Evolutionary conservation across 208 protist species (phyloP).

Genomic region (Trypanosoma lewisi): DNA sequence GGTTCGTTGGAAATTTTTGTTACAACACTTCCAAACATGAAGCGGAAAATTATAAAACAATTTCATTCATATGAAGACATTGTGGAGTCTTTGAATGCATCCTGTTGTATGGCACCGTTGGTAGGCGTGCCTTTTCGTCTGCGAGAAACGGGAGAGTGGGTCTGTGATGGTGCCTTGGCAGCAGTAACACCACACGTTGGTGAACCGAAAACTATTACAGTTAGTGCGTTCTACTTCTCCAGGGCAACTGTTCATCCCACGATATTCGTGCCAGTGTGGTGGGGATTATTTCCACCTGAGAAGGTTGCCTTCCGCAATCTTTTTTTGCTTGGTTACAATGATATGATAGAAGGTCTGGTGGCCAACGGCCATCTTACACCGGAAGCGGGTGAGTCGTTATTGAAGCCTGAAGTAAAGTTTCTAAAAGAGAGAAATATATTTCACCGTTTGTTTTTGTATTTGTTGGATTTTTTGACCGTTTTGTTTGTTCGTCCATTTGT

Average conservation of each 20-base stretch:
- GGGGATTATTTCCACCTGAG: constrained; percentile 58
- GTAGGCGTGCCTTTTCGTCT: constrained; percentile 69
- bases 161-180: constrained; percentile 65
- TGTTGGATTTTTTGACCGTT: constrained; percentile 46
- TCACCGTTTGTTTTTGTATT: constrained; percentile 33
- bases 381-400: constrained; percentile 27
- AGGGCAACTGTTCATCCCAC: constrained; percentile 59
- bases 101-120: constrained; percentile 71
- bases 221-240: constrained; percentile 83
- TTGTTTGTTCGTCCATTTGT: constrained; percentile 53
- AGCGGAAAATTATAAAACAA: constrained; percentile 29
- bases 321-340: constrained; percentile 81
- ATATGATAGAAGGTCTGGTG: constrained; percentile 75
- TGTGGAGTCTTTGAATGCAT: constrained; percentile 54
- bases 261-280: constrained; percentile 74
- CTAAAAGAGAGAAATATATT: constrained; percentile 29
- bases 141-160: constrained; percentile 61
- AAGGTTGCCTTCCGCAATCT: constrained; percentile 47
- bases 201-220: constrained; percentile 56
- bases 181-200: constrained; percentile 65
- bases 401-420: constrained; percentile 47
- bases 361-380: constrained; percentile 27
- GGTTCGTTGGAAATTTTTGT: constrained; percentile 71
- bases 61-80: constrained; percentile 54
- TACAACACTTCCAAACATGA: constrained; percentile 58